Percentiles rank a stretch among this genome's conserved stretches.
These are phyloP conservation scores for Alternaria atra DNA, from an alignment of 2,329 filamentous ascomycete genomes.

Conservation along the genomic window DNA sequence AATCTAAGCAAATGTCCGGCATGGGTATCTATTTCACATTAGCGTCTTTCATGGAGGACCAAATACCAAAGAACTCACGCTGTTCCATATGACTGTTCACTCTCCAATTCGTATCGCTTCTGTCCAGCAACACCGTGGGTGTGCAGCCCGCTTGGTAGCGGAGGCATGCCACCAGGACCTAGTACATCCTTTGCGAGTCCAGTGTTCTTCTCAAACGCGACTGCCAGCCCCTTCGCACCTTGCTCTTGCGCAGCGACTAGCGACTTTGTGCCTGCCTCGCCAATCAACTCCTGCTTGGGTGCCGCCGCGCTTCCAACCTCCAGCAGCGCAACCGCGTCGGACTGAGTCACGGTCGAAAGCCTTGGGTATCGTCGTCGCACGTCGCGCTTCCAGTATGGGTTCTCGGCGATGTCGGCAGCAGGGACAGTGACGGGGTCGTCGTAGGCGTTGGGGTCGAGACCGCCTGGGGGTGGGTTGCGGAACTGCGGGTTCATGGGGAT, in stretches of 20 bases:
- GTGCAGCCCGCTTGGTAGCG: constrained; percentile 78
- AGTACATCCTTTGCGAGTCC: constrained; percentile 67
- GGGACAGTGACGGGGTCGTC: constrained; percentile 84
- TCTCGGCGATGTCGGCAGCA: constrained; percentile 88
- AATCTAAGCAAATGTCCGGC: constrained; percentile 54
- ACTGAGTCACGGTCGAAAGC: constrained; percentile 81
- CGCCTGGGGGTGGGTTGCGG: constrained; percentile 84
- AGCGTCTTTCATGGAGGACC: constrained; percentile 9
- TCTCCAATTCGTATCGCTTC: constrained; percentile 73
- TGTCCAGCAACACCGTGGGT: constrained; percentile 63
- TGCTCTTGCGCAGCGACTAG: constrained; percentile 80
- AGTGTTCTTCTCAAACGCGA: constrained; percentile 74
- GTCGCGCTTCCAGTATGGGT: constrained; percentile 97
- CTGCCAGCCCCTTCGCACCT: constrained; percentile 74
- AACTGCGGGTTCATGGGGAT: constrained; percentile 92
- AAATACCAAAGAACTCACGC: constrained; percentile 43
- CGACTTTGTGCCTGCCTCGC: constrained; percentile 75
- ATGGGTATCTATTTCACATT: constrained; percentile 52
- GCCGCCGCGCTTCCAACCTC: constrained; percentile 81
- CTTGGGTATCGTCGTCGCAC: constrained; percentile 81
- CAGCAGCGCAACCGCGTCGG: constrained; percentile 84
- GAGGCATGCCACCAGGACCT: constrained; percentile 81
- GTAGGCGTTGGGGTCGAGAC: constrained; percentile 74
- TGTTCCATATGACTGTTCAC: constrained; percentile 72
- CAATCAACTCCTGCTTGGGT: constrained; percentile 83